These are phyloP conservation scores for Xylaria sp. DNA, from an alignment of 2,329 filamentous ascomycete genomes.

Conservation along the genomic window DNA sequence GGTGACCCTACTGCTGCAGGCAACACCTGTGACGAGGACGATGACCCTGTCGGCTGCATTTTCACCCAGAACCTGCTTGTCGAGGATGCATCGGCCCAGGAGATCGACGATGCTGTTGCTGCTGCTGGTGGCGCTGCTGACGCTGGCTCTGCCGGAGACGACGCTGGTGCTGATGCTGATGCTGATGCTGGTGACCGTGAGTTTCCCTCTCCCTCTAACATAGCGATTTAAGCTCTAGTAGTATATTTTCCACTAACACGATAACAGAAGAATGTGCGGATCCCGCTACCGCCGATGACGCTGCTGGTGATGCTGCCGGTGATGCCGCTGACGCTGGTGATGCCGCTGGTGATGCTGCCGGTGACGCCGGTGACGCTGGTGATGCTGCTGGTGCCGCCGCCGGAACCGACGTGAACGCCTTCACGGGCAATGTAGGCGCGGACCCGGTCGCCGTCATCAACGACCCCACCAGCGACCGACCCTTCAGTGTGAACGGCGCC, in stretches of 20 bases:
- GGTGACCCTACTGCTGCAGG: slow-evolving; percentile 57
- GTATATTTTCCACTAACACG: not conserved
- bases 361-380: slow-evolving; percentile 3
- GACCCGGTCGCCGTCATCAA: slow-evolving; percentile 56
- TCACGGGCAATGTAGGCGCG: slow-evolving; percentile 58
- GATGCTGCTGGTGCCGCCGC: slow-evolving; percentile 36
- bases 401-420: slow-evolving; percentile 57
- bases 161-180: slow-evolving; percentile 12
- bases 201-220: not conserved
- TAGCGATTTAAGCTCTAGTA: not conserved
- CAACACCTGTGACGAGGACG: slow-evolving; percentile 64
- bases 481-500: slow-evolving; percentile 65
- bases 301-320: slow-evolving; percentile 7
- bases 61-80: slow-evolving; percentile 65
- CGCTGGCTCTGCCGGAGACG: not conserved
- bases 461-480: slow-evolving; percentile 52
- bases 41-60: slow-evolving; percentile 66
- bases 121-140: slow-evolving; percentile 43
- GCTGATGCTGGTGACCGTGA: not conserved
- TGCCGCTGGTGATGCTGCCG: slow-evolving; percentile 33
- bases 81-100: slow-evolving; percentile 63
- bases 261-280: slow-evolving; percentile 5
- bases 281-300: slow-evolving; percentile 4
- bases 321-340: not conserved
- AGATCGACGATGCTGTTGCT: slow-evolving; percentile 64